These are phyloP conservation scores for Castanea sativa DNA, from an alignment of 306 rosid genomes.

Conservation along the genomic window DNA sequence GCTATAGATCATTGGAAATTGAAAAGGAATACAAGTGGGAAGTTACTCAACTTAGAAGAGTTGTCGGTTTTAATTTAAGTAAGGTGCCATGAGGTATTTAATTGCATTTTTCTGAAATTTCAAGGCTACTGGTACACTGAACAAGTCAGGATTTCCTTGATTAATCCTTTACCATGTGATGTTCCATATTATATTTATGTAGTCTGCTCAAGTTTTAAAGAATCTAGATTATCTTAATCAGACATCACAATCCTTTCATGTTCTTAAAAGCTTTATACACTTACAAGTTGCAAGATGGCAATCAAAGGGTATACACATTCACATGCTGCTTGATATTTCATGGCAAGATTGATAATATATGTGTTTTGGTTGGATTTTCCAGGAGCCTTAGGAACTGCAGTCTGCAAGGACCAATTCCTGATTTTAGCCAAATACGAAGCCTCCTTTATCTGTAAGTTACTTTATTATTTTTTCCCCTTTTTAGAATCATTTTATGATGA, in stretches of 20 bases:
- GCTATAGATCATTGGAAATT: background rate
- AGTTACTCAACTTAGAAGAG: background rate
- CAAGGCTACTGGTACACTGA: background rate
- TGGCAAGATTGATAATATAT: background rate
- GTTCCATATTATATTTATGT: background rate
- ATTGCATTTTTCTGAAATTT: background rate
- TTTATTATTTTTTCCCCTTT: constrained; percentile 17
- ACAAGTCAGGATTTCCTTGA: background rate
- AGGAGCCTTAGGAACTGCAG: constrained; percentile 93
- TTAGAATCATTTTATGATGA: background rate
- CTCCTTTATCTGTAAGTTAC: constrained; percentile 70
- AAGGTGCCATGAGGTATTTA: background rate
- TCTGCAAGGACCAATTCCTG: constrained; percentile 82
- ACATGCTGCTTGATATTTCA: background rate
- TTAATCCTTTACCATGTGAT: background rate
- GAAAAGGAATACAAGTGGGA: background rate
- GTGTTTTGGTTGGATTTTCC: constrained; percentile 27
- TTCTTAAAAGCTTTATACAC: background rate
- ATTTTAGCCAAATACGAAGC: constrained; percentile 56
- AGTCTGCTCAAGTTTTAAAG: background rate
- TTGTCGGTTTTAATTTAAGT: background rate
- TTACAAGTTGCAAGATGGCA: background rate
- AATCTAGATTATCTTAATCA: background rate
- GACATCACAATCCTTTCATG: background rate
- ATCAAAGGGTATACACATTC: background rate